Evolutionary conservation across 768 basidiomycete species (phyloP), one percentile per base, ranked within the genome.

Genomic region (Leccinellum albellum): DNA sequence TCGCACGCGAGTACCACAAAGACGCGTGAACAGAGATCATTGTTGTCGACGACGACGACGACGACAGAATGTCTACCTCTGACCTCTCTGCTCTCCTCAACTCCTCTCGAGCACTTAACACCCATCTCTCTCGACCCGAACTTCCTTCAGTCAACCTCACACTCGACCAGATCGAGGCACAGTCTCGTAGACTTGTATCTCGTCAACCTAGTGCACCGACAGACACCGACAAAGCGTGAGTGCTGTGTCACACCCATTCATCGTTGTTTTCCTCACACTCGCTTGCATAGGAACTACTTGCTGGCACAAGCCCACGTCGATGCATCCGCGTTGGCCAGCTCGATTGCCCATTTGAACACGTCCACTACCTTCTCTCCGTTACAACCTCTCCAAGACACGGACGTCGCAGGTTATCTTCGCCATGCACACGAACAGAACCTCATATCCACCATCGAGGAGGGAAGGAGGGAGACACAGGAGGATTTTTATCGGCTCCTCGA

Each of bases 361-460:
- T 76, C 87, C 1, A 78, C 88, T 4, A 95, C 91, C 0, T 96
- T 94, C 70, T 84, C 89, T 23, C 91, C 93, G 0, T 77, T 94
- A n/a, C 91, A 93, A 66, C 89, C 92, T 5, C 80, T 96, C n/a
- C 88, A 90, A 66, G 94, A 97, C 75, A 94, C 91, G 0, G 94
- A 97, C 68, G 89, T 96, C 51, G 85, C 89, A 32, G 92, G 92
- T n/a, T 95, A 91, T 69, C 84, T 96, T 23, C 88, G 91, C n/a
- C 90, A 94, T 72, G 90, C 91, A 1, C 92, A 96, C 66, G 94
- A 98, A 68, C 94, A 95, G 70, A 92, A 91, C 61, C 85, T 98
- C 54, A 93, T 96, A 56, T 91, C 91, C 2, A 92, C 94, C 1
- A 94, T 98, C 54, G 94, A 96, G 66, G 91, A 45, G 44, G 14